A percentile compares a stretch with the other conserved stretches of the same genome.
Conservation (phyloP, 2,329 filamentous ascomycete genomes). For the Keithomyces neogunnii region DNA sequence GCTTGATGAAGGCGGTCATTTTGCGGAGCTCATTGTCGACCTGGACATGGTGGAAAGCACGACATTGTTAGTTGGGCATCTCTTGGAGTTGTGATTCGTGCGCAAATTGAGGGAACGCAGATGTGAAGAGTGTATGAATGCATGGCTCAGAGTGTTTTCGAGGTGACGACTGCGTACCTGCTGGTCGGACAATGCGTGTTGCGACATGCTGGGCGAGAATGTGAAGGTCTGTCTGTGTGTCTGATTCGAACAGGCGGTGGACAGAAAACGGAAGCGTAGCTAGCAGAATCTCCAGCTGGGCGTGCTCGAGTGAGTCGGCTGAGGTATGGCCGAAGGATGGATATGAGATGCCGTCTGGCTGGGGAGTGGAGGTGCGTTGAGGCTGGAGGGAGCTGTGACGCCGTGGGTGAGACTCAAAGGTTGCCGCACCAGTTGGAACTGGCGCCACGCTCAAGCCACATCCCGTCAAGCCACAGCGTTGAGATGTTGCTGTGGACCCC, state of each 20-base stretch:
- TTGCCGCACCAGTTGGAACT: background rate
- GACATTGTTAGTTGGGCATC: background rate
- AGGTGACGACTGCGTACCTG: slow-evolving; percentile 53
- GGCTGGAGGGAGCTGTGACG: slow-evolving; percentile 19
- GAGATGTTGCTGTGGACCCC: slow-evolving; percentile 5
- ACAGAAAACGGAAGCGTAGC: slow-evolving; percentile 6
- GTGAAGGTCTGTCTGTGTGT: slow-evolving; percentile 3
- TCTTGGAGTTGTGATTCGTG: background rate
- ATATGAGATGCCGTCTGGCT: slow-evolving; percentile 5
- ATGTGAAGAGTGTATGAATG: slow-evolving; percentile 7
- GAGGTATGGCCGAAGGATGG: background rate
- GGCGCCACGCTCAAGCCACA: background rate
- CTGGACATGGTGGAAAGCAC: slow-evolving; percentile 36
- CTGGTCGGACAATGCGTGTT: slow-evolving; percentile 96
- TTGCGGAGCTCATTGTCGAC: slow-evolving; percentile 98
- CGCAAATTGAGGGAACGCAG: background rate
- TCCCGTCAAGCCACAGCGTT: background rate
- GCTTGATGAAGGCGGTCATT: slow-evolving; percentile 99
- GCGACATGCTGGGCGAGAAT: slow-evolving; percentile 63
- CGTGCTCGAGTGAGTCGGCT: background rate
- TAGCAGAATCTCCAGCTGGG: background rate
- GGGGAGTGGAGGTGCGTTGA: slow-evolving; percentile 9
- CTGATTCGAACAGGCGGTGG: slow-evolving; percentile 14
- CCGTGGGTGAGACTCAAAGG: slow-evolving; percentile 7
- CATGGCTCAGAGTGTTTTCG: slow-evolving; percentile 10